phyloP scores from a whole-genome alignment of 352 stramenopile species.

The Globisporangium polare region DNA sequence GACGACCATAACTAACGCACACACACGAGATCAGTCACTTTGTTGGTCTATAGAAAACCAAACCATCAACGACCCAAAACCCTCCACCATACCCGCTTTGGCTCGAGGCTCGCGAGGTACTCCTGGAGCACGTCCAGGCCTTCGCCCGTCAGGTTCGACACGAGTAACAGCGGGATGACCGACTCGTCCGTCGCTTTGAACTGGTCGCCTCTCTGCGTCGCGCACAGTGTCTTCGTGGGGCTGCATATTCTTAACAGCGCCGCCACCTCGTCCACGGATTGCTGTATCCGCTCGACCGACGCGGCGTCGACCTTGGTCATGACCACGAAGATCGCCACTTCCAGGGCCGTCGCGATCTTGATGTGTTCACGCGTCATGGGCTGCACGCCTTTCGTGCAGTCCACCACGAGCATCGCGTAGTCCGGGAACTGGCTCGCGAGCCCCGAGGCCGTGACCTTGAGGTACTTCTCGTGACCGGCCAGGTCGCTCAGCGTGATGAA shows the following conservation, averaged over 20 bases:
- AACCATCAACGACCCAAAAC: neutral
- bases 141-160: conserved; percentile 59
- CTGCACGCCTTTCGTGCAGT: conserved; percentile 59
- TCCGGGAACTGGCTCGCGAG: conserved; percentile 82
- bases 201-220: conserved; percentile 2
- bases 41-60: neutral
- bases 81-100: conserved; percentile 37
- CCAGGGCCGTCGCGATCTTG: conserved; percentile 68
- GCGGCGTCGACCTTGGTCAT: conserved; percentile 72
- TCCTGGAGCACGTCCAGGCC: conserved; percentile 52
- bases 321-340: conserved; percentile 74
- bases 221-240: conserved; percentile 18
- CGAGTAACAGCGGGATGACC: conserved; percentile 50
- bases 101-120: conserved; percentile 52
- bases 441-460: conserved; percentile 85
- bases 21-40: too few species aligned
- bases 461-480: conserved; percentile 84
- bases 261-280: conserved; percentile 41
- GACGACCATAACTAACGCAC: conserved; percentile 34
- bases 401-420: conserved; percentile 84
- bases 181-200: conserved; percentile 13
- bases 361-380: conserved; percentile 79
- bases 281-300: conserved; percentile 37
- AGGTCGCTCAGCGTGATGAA: conserved; percentile 74
- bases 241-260: conserved; percentile 39